A percentile compares a stretch with the other conserved stretches of the same genome.
Conservation (phyloP, 306 rosid genomes). For the Medicago truncatula region DNA sequence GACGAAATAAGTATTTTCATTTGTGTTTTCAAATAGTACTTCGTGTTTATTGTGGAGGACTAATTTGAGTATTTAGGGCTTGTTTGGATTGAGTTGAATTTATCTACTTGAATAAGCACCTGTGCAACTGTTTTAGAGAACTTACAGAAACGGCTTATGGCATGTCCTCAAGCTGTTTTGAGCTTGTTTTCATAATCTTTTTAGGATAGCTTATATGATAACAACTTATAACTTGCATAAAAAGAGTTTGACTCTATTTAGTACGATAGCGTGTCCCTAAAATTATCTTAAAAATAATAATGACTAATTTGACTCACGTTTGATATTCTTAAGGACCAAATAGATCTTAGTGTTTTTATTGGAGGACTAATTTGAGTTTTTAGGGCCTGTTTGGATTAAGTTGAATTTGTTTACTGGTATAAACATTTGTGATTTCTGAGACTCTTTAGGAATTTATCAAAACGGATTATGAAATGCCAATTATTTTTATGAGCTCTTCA, state of each 20-base stretch:
- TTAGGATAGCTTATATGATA: background rate
- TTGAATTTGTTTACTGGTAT: background rate
- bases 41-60: background rate
- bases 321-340: background rate
- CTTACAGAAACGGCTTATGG: background rate
- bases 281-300: too few relatives aligned
- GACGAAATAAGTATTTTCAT: background rate
- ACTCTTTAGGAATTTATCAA: background rate
- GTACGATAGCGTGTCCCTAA: too few relatives aligned
- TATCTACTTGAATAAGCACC: background rate
- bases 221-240: background rate
- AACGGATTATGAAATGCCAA: background rate
- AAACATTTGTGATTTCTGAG: background rate
- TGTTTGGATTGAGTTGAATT: background rate
- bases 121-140: background rate
- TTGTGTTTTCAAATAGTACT: background rate
- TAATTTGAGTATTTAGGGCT: background rate
- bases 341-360: background rate
- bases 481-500: background rate
- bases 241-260: background rate
- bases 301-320: background rate
- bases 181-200: background rate
- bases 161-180: background rate
- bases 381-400: background rate
- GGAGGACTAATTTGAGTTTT: too few relatives aligned